These are phyloP conservation scores for Geotrichum europaeum DNA, from an alignment of 1,139 yeast species.

Conservation along the genomic window DNA sequence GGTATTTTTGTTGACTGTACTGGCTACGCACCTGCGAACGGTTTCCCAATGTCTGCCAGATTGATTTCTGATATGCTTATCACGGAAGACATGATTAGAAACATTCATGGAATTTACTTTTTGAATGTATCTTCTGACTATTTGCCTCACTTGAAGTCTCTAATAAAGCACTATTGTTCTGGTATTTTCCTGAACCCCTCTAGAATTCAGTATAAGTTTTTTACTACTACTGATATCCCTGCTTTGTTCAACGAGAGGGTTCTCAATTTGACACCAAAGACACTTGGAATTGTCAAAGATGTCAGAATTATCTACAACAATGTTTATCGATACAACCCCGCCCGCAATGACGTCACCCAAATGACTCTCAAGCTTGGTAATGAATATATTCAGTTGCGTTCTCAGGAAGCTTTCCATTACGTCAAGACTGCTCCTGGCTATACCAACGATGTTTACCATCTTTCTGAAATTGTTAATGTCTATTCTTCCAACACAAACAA, in stretches of 20 bases:
- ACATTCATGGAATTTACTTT: conserved; percentile 53
- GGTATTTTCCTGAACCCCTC: conserved; percentile 27
- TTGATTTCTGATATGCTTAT: conserved; percentile 26
- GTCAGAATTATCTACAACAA: conserved; percentile 23
- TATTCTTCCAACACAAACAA: conserved; percentile 40
- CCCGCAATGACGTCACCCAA: conserved; percentile 11
- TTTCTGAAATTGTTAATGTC: conserved; percentile 45
- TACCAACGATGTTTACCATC: conserved; percentile 25
- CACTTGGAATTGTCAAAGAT: conserved; percentile 25
- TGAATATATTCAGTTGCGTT: conserved; percentile 54
- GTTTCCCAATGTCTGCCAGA: conserved; percentile 32
- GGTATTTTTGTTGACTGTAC: conserved; percentile 66
- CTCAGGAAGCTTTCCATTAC: conserved; percentile 48
- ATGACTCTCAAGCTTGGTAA: conserved; percentile 66
- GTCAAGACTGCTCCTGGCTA: conserved; percentile 31
- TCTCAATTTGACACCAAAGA: conserved; percentile 25
- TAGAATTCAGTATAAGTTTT: conserved; percentile 25
- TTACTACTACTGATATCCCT: conserved; percentile 25
- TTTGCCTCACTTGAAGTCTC: conserved; percentile 34
- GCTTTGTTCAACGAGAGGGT: conserved; percentile 23
- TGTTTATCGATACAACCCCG: conserved; percentile 16
- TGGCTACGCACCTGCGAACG: conserved; percentile 42
- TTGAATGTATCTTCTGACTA: conserved; percentile 54
- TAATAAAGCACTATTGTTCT: conserved; percentile 23
- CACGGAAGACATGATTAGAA: conserved; percentile 47